Base-by-base conservation (phyloP, 225 moss, liverwort and hornwort species). In the Asterella californica region DNA sequence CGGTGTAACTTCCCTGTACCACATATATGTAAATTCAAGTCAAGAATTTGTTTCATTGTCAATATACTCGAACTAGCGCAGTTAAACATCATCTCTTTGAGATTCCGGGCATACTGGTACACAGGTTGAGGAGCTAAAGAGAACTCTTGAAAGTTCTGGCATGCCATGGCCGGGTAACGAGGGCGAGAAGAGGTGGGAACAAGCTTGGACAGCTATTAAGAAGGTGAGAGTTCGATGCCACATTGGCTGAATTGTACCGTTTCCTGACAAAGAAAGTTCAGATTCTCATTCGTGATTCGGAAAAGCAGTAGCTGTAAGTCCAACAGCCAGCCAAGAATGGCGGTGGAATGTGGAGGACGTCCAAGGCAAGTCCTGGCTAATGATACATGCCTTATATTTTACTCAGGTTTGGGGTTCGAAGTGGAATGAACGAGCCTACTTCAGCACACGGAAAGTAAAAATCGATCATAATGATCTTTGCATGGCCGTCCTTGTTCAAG, bases 151-250 rank as follows among this genome's bases (percentile, higher is more conserved):
- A 84, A 78, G 83, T 54, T 93, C 97, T 38, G 82, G 66, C 64
- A 94, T 94, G 93, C 97, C 97, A 64, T 97, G 94, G 92, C 97
- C 94, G 81, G 94, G 97, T 17, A 92, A 90, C 25, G 97, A 93
- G 84, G 84, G 91, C 62, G 89, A 91, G 81, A 84, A 91, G 52
- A 92, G 94, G 84, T 94, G 93, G 97, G 86, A 79, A 82, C 93
- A 93, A 86, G 94, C 97, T 33, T 94, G 94, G 94, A 92, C 90
- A 75, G 97, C 97, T 15, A 97, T 97, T 38, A 94, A 90, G 62
- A 87, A 88, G 80, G 90, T 90, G 79, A 78, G 75, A 76, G n/a
- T 11, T 48, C 36, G 36, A 19, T 67, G 17, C 17, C 21, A 36
- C 36, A 5, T 1, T 34, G 65, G 15, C 15, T 1, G 14, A 24